Evolutionary conservation across 768 basidiomycete species (phyloP), one percentile per base, ranked within the genome.

Genomic region (Naganishia kalamii): DNA sequence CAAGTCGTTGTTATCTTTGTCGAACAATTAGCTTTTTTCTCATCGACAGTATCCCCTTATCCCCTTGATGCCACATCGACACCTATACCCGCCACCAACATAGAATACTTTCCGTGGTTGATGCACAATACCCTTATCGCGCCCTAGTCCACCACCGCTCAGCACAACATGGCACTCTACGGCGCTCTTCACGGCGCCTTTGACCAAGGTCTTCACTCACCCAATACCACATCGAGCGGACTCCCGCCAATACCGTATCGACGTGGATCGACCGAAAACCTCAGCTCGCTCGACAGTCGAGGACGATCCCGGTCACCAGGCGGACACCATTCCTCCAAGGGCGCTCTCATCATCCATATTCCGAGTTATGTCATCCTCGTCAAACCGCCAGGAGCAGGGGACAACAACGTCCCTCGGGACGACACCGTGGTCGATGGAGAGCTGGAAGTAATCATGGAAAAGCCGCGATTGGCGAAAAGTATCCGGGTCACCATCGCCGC

Each of bases 401-500:
- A 68, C 37, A 62, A 47, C 19, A 33, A 41, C 43, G 51, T 44
- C 8, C 74, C 76, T 4, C 37, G 63, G 17, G 74, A 77, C 37
- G 76, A 77, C 61, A 74, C 73, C 10, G 66, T 77, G 32, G 57
- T 77, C 13, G 65, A 69, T 41, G 74, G 74, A 13, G 57, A 69
- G 3, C 46, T 75, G 11, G 75, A 75, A 49, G 71, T 77, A 13
- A 70, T 70, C 35, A 75, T 74, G 75, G 72, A 73, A 63, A 72
- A 75, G 37, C 66, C 66, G n/a, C 23, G 66, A 29, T 32, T 68
- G 25, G 66, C 66, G 10, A 63, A 57, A n/a, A 29, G 51, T 12
- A 68, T 68, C 62, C 33, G 62, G 23, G 62, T 68, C 6, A 52
- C 62, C 3, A 44, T 68, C 32, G 47, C 63, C 32, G 62, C 62